Evolutionary conservation across 352 stramenopile genomes (phyloP).

Genomic region (Globisporangium ultimum): DNA sequence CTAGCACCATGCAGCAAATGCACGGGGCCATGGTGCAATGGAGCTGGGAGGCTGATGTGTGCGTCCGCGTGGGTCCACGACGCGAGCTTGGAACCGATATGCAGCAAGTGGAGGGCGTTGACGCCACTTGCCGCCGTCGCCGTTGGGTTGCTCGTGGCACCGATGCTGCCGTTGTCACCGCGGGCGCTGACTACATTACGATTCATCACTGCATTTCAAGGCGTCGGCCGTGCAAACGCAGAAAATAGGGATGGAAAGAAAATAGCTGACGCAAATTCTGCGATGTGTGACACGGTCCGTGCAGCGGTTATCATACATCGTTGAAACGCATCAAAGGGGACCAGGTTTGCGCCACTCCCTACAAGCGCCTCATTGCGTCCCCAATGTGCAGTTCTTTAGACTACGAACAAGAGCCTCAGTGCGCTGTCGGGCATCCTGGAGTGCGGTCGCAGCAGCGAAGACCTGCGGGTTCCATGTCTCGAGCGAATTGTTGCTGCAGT

Average conservation of each 20-base stretch:
- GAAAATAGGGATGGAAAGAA: not conserved
- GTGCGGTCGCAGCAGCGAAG: too few relatives aligned
- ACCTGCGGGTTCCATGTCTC: too few relatives aligned
- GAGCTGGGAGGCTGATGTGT: constrained; percentile 20
- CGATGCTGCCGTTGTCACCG: not conserved
- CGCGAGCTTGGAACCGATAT: constrained; percentile 17
- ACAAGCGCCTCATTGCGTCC: too few relatives aligned
- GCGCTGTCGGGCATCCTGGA: too few relatives aligned
- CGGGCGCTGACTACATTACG: not conserved
- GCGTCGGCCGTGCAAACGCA: not conserved
- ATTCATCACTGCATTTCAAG: not conserved
- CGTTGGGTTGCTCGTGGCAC: not conserved
- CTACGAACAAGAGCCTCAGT: too few relatives aligned
- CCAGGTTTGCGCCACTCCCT: too few relatives aligned
- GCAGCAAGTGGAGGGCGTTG: constrained; percentile 23
- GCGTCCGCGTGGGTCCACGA: constrained; percentile 20
- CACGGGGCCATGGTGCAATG: constrained; percentile 28
- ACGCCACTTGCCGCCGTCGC: not conserved
- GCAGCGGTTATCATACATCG: too few relatives aligned
- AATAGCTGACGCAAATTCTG: not conserved
- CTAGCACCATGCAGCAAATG: constrained; percentile 24
- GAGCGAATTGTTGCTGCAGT: not conserved
- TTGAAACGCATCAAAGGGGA: too few relatives aligned
- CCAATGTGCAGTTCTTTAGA: too few relatives aligned
- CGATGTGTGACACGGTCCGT: too few relatives aligned